Evolutionary conservation across 768 basidiomycete genomes (phyloP), one percentile per base, ranked within the genome.

Genomic region (Multifurca ochricompacta): DNA sequence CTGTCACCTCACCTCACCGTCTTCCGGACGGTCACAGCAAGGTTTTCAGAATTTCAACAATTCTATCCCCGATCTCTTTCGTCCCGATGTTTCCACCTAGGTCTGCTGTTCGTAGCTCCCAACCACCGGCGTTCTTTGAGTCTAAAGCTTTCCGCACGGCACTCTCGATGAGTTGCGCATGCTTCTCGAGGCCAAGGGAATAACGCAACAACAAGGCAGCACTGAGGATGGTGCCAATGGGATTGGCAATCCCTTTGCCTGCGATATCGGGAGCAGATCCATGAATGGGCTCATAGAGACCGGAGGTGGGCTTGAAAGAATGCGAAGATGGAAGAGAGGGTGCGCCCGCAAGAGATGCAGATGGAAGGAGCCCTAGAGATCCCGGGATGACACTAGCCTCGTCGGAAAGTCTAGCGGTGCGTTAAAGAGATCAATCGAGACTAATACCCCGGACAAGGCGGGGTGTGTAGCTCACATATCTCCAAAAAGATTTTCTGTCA

Each of bases 361-460:
- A 98, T 13, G 96, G 95, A 13, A 98, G 76, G 19, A 99, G 79
- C 47, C 96, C 96, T 9, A 99, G 83, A 27, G 96, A 98, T 16
- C 96, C 96, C 16, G 95, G 95, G 63, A 99, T 97, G 61, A 98
- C 91, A 61, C 94, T 97, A 11, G 85, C 80, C 69, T 99, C 92
- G 68, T 98, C 96, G 7, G 95, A 98, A 35, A 99, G 80, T 64
- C 93, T 97, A 39, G 44, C 45, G 30, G 9, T 30, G 37, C 25
- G 31, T 49, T 37, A 56, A 13, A 36, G 25, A 3, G 21, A 62
- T 56, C 39, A 45, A 49, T 53, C 41, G 44, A 37, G 23, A 23
- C 43, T 23, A 48, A 36, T 16, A 27, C 16, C 21, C 21, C 36
- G 13, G 35, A 49, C 27, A 23, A 35, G 18, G 9, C 9, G 41